Evolutionary conservation across 495 filamentous ascomycete genomes (phyloP).

Genomic region (Penicillium canescens): DNA sequence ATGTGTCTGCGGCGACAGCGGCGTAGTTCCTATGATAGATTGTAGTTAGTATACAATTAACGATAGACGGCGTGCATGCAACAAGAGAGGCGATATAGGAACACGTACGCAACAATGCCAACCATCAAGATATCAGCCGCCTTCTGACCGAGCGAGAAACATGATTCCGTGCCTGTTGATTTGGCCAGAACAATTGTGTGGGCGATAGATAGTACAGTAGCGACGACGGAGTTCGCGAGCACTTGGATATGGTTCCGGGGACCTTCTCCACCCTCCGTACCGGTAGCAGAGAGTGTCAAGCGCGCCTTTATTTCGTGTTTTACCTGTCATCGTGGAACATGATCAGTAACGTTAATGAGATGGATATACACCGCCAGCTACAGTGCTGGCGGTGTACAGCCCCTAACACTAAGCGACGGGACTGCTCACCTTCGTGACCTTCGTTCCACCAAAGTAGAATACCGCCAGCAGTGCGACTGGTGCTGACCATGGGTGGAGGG

Average conservation of each 20-base stretch:
- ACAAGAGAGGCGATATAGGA: neutral
- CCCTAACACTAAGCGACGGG: neutral
- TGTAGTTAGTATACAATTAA: neutral
- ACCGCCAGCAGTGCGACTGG: slow-evolving; percentile 78
- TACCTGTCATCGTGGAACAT: slow-evolving; percentile 45
- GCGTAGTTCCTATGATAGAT: slow-evolving; percentile 67
- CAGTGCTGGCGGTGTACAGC: too few relatives aligned
- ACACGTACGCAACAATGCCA: slow-evolving; percentile 56
- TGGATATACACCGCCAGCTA: too few relatives aligned
- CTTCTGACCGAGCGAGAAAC: slow-evolving; percentile 36
- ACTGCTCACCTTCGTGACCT: slow-evolving; percentile 71
- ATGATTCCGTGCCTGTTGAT: slow-evolving; percentile 20
- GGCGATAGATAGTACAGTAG: slow-evolving; percentile 69
- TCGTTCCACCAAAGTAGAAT: slow-evolving; percentile 85
- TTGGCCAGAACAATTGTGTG: slow-evolving; percentile 63
- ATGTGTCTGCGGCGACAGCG: slow-evolving; percentile 88
- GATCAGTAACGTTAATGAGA: slow-evolving; percentile 3
- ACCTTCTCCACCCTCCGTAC: slow-evolving; percentile 73
- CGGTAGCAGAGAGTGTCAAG: slow-evolving; percentile 74
- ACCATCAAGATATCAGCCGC: slow-evolving; percentile 53
- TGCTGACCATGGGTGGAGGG: slow-evolving; percentile 86
- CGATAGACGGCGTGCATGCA: neutral
- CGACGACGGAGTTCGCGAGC: slow-evolving; percentile 80
- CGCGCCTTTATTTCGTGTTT: slow-evolving; percentile 84
- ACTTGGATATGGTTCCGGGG: slow-evolving; percentile 87